Evolutionary conservation across 2,329 filamentous ascomycete genomes (phyloP), one percentile per base, ranked within the genome.

Genomic region (Penicillium sp.): DNA sequence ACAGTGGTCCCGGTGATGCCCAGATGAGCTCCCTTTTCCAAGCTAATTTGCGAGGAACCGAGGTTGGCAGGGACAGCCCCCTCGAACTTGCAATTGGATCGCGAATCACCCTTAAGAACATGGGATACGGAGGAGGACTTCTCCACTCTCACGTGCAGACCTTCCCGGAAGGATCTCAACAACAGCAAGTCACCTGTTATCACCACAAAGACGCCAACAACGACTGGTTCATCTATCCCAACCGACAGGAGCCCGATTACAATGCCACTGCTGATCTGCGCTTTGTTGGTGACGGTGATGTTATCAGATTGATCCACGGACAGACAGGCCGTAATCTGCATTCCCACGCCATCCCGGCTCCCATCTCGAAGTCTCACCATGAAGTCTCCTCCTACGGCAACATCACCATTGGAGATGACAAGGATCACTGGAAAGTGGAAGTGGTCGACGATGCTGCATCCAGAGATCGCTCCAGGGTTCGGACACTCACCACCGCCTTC

Each of bases 21-120:
- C 94, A 99, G 77, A 99, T 99, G 94, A 97, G 92, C 79, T 99
- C 94, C 24, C 85, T 99, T 47, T 99, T 99, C 84, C 94, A 99
- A 75, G 94, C 95, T 45, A 99, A 99, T 71, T 83, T 99, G 36
- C 88, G 86, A 67, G 94, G 94, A 24, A 97, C 93, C 10, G 90
- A 95, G 61, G 93, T 99, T 58, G 93, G 93, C 69, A 92, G 91
- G 74, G 89, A 96, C 73, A 97, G 92, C 69, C 94, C 95, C 21
- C 83, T 99, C 14, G 94, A 99, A 71, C 82, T 99, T 61, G 93
- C 92, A 5, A 81, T 89, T 60, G 94, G 95, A 24, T 99, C 94
- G 34, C 86, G 89, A 55, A 90, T 89, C 8, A 99, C 94, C 0
- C 80, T 99, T 63, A 99, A 99, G 83, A 99, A 99, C 74, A 99